Evolutionary conservation across 371 early-diverging fungal species (phyloP).

Genomic region (Apophysomyces trapeziformis): DNA sequence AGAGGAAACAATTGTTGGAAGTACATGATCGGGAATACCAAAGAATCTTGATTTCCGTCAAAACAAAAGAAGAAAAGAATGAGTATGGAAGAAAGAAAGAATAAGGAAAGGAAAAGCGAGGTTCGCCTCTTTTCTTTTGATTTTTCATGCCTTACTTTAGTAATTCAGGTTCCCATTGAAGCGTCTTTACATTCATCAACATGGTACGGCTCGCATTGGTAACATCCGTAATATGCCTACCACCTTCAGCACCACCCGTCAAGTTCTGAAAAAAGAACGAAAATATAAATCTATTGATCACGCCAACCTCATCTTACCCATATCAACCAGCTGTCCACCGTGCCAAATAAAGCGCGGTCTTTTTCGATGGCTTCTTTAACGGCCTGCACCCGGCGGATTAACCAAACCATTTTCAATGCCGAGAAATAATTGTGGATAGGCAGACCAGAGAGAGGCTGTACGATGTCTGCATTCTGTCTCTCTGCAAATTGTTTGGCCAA

Average conservation of each 20-base stretch:
- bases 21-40: conserved; percentile 56
- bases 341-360: conserved; percentile 72
- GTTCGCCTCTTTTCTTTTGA: too few species aligned
- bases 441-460: conserved; percentile 73
- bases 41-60: conserved; percentile 60
- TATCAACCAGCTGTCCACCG: conserved; percentile 93
- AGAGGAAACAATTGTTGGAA: conserved; percentile 86
- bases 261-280: conserved; percentile 61
- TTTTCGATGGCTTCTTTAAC: conserved; percentile 22
- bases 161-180: conserved; percentile 79
- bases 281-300: neutral
- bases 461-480: conserved; percentile 41
- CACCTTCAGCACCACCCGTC: conserved; percentile 72
- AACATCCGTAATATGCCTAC: conserved; percentile 86
- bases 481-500: conserved; percentile 31
- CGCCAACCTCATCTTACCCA: conserved; percentile 47
- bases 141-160: conserved; percentile 47
- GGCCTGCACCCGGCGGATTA: conserved; percentile 72
- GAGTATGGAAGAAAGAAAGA: conserved; percentile 1
- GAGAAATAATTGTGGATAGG: conserved; percentile 93
- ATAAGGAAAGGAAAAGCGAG: neutral
- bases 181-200: conserved; percentile 85
- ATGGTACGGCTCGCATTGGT: conserved; percentile 94
- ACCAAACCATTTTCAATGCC: conserved; percentile 90
- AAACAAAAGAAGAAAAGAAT: neutral